A percentile compares a stretch with the other conserved stretches of the same genome.
Evolutionary conservation across 768 basidiomycete species (phyloP).

Genomic region (Xerocomellus amylosporus): DNA sequence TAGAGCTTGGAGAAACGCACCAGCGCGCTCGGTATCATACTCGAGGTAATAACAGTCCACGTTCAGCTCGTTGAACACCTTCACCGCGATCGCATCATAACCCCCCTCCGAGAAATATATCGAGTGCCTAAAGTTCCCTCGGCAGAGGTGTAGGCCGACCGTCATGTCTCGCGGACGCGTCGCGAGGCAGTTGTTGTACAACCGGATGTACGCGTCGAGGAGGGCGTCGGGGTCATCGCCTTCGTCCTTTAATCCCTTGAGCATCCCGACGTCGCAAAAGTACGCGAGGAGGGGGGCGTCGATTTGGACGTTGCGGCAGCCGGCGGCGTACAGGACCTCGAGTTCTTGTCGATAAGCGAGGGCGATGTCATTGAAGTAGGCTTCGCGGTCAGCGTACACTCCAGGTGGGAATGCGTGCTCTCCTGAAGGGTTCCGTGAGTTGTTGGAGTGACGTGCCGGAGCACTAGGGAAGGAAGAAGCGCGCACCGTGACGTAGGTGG

Average conservation of each 20-base stretch:
- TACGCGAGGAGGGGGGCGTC: conserved; percentile 52
- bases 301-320: conserved; percentile 44
- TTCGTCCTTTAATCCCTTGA: conserved; percentile 55
- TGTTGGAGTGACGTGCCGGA: background rate
- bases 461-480: background rate
- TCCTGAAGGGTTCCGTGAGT: conserved; percentile 9
- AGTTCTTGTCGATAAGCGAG: conserved; percentile 46
- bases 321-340: conserved; percentile 42
- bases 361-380: conserved; percentile 50
- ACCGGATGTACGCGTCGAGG: conserved; percentile 54
- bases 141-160: conserved; percentile 43
- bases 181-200: conserved; percentile 40
- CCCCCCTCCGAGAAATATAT: conserved; percentile 46
- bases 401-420: conserved; percentile 21
- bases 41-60: conserved; percentile 47
- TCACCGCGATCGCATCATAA: conserved; percentile 44
- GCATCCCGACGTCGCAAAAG: conserved; percentile 61
- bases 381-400: conserved; percentile 30
- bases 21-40: conserved; percentile 48
- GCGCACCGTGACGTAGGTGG: conserved; percentile 61
- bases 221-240: conserved; percentile 62
- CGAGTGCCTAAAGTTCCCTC: conserved; percentile 34
- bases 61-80: conserved; percentile 44
- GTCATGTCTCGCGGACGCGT: conserved; percentile 39
- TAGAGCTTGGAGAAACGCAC: conserved; percentile 26